Evolutionary conservation across 169 alveolate species (phyloP).

Genomic region (Eimeria zaria): DNA sequence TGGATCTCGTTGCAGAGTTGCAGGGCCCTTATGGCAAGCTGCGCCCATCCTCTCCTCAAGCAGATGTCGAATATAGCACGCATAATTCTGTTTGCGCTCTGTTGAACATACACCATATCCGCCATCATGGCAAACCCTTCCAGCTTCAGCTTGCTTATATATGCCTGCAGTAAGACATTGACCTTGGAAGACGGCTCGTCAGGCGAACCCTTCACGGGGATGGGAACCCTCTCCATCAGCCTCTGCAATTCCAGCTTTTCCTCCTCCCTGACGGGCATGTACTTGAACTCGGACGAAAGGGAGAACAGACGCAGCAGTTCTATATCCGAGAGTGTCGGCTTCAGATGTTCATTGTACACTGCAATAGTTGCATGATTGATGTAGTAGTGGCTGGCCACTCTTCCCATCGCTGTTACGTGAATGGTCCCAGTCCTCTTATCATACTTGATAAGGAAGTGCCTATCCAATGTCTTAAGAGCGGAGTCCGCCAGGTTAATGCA

Average conservation of each 20-base stretch:
- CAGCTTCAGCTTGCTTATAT: conserved; percentile 97
- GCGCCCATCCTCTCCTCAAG: conserved; percentile 97
- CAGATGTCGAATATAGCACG: conserved; percentile 99
- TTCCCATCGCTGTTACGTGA: conserved; percentile 98
- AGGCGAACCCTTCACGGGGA: conserved; percentile 94
- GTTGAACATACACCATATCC: conserved; percentile 99
- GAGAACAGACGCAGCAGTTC: conserved; percentile 98
- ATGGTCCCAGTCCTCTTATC: conserved; percentile 93
- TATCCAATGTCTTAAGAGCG: conserved; percentile 96
- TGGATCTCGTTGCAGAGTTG: conserved; percentile 99
- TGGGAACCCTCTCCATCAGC: conserved; percentile 97
- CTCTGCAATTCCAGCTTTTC: conserved; percentile 98
- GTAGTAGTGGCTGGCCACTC: conserved; percentile 99
- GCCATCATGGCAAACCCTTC: conserved; percentile 99
- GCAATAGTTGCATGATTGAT: conserved; percentile 97
- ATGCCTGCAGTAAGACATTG: conserved; percentile 98
- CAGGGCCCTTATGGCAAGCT: conserved; percentile 95
- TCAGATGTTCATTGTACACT: conserved; percentile 96
- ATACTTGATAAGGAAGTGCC: conserved; percentile 96
- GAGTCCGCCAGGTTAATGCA: conserved; percentile 90
- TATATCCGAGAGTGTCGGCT: conserved; percentile 96
- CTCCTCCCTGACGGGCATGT: conserved; percentile 98
- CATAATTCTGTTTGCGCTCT: conserved; percentile 99
- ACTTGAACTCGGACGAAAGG: conserved; percentile 98
- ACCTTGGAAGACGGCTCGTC: conserved; percentile 96